Evolutionary conservation across 2,329 filamentous ascomycete genomes (phyloP).

Genomic region (Ophiostoma quercus): DNA sequence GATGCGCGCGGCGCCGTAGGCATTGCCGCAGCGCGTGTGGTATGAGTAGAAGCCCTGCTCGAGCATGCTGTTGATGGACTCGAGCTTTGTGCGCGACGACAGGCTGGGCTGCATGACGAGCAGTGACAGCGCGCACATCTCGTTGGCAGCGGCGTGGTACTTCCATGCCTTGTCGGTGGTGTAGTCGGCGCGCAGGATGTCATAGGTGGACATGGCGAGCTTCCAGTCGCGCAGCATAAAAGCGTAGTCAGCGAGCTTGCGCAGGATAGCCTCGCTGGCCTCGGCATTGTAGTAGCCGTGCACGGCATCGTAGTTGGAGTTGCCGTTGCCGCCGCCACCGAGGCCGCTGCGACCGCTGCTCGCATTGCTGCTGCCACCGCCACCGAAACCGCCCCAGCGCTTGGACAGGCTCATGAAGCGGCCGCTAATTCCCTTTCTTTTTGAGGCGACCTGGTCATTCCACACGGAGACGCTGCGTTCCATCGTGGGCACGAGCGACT

Average conservation of each 20-base stretch:
- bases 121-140: constrained; percentile 85
- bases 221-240: constrained; percentile 98
- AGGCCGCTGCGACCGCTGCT: constrained; percentile 41
- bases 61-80: constrained; percentile 79
- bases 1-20: constrained; percentile 75
- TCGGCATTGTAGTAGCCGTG: constrained; percentile 79
- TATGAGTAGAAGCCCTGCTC: constrained; percentile 92
- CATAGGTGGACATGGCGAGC: constrained; percentile 84
- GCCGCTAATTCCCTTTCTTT: constrained; percentile 79
- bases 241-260: constrained; percentile 88
- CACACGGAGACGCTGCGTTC: constrained; percentile 83
- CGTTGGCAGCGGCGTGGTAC: constrained; percentile 86
- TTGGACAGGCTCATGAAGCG: constrained; percentile 93
- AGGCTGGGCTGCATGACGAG: constrained; percentile 69
- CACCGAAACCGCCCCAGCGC: constrained; percentile 73
- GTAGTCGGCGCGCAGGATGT: constrained; percentile 82
- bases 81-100: constrained; percentile 69
- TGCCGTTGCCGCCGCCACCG: constrained; percentile 48
- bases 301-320: constrained; percentile 69
- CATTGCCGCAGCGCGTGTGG: constrained; percentile 71
- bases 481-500: constrained; percentile 94
- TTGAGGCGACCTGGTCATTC: constrained; percentile 96
- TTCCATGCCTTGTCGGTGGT: constrained; percentile 95
- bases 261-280: constrained; percentile 80
- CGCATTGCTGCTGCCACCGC: constrained; percentile 44